Percentiles rank a stretch among this genome's conserved stretches.
These are phyloP conservation scores for Coprinopsis cinerea DNA, from an alignment of 768 basidiomycete genomes.

Conservation along the genomic window DNA sequence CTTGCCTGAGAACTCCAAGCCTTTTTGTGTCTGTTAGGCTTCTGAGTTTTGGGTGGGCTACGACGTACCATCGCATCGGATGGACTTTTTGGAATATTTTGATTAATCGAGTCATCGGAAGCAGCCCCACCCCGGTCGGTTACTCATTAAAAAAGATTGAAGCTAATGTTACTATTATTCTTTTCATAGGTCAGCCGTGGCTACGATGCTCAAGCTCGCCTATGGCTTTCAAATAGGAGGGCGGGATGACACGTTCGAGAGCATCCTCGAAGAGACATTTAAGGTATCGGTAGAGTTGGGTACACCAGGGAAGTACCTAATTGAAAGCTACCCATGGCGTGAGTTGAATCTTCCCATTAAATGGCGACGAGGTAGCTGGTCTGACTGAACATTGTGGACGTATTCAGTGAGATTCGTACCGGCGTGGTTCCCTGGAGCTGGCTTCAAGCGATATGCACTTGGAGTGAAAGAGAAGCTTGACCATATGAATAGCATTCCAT, in stretches of 20 bases:
- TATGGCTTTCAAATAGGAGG: constrained; percentile 34
- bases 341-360: constrained; percentile 10
- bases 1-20: too few relatives aligned
- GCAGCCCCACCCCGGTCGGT: too few relatives aligned
- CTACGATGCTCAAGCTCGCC: constrained; percentile 30
- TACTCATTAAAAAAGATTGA: background rate
- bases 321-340: constrained; percentile 36
- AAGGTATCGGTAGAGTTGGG: constrained; percentile 18
- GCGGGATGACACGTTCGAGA: constrained; percentile 29
- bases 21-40: too few relatives aligned
- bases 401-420: constrained; percentile 33
- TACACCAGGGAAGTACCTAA: constrained; percentile 30
- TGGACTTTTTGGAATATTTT: too few relatives aligned
- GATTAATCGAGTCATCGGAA: too few relatives aligned
- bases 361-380: too few relatives aligned
- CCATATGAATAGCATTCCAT: constrained; percentile 20
- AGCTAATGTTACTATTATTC: background rate
- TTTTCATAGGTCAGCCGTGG: constrained; percentile 31
- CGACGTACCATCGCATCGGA: too few relatives aligned
- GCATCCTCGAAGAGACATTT: constrained; percentile 26
- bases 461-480: constrained; percentile 15
- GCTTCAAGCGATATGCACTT: constrained; percentile 29
- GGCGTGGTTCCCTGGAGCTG: constrained; percentile 37
- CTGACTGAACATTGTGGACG: background rate
- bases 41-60: too few relatives aligned